Conservation (phyloP, 306 rosid species). For the Astragalus glycyphyllos region DNA sequence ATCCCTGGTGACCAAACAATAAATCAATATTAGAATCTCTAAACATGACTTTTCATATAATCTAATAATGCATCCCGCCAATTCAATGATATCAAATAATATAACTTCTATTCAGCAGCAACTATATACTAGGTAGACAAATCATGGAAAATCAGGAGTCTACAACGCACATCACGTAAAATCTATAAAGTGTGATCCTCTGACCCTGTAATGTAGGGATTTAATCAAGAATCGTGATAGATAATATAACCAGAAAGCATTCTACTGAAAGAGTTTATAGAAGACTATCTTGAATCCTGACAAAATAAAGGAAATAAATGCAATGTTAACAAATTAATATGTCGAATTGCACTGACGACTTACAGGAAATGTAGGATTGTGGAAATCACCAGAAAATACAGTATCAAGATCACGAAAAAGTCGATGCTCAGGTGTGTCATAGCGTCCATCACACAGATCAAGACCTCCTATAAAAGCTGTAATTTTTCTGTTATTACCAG, state of each 20-base stretch:
- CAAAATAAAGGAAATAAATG: conserved; percentile 33
- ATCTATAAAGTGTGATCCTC: conserved; percentile 3
- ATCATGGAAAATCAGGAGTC: conserved; percentile 1
- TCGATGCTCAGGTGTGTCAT: conserved; percentile 94
- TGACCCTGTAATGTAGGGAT: conserved; percentile 2
- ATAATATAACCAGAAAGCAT: conserved; percentile 26
- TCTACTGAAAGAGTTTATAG: conserved; percentile 28
- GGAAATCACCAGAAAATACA: conserved; percentile 72
- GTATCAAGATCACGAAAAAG: conserved; percentile 73
- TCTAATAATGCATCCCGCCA: conserved; percentile 24
- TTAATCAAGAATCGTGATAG: not conserved
- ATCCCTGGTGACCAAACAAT: conserved; percentile 7
- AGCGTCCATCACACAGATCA: conserved; percentile 97
- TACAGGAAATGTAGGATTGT: conserved; percentile 83
- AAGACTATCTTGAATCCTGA: not conserved
- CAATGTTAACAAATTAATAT: conserved; percentile 15
- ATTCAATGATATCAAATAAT: conserved; percentile 23
- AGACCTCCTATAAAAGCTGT: conserved; percentile 94
- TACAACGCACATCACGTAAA: conserved; percentile 1
- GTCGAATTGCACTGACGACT: conserved; percentile 48
- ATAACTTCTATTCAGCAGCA: conserved; percentile 24
- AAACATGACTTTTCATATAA: conserved; percentile 4
- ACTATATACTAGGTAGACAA: conserved; percentile 5
- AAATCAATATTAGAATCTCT: not conserved
- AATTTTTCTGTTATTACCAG: conserved; percentile 78